Evolutionary conservation across 2,329 filamentous ascomycete species (phyloP), one percentile per base, ranked within the genome.

Genomic region (Pseudopithomyces chartarum): DNA sequence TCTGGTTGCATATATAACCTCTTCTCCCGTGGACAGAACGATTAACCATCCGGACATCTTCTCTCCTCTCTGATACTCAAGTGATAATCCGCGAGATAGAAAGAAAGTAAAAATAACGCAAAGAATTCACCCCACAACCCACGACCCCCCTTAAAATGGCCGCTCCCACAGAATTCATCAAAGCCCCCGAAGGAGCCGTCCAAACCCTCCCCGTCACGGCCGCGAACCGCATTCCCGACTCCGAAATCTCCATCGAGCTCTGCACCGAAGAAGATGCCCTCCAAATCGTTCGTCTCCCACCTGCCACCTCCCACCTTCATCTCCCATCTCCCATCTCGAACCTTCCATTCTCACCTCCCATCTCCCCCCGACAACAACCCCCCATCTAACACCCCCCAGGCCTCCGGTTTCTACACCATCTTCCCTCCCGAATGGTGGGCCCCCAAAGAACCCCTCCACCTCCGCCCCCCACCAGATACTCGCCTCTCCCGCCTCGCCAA

Each of bases 381-480:
- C n/a, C n/a, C n/a, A 12, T 20, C 52, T 57, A 40, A 56, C 45
- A 17, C 3, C 8, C 8, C n/a, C 11, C 29, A 73, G 71, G 69
- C 67, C n/a, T 59, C 68, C 58, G 64, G 64, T 2, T 42, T 74
- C n/a, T 73, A 73, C 59, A 26, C 53, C 11, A 56, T 52, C 47
- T 73, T 72, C 42, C 58, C 64, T 2, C 55, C 59, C 19, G 36
- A 22, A 1, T 69, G 56, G 29, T 73, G 67, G 62, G 54, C 54
- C 1, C 58, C 42, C 13, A 70, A 56, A 48, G 70, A 75, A 8
- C 71, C 70, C 0, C 54, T 23, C 0, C 56, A 57, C 0, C 50
- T 65, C 0, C 67, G 68, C 2, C 64, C 64, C 1, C 20, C 62
- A 0, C 20, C 51, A 0, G 32, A 60, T 2, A 58, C 56, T 8